Base-by-base conservation (phyloP, 257 asterid species). In the Przewalskia tangutica region DNA sequence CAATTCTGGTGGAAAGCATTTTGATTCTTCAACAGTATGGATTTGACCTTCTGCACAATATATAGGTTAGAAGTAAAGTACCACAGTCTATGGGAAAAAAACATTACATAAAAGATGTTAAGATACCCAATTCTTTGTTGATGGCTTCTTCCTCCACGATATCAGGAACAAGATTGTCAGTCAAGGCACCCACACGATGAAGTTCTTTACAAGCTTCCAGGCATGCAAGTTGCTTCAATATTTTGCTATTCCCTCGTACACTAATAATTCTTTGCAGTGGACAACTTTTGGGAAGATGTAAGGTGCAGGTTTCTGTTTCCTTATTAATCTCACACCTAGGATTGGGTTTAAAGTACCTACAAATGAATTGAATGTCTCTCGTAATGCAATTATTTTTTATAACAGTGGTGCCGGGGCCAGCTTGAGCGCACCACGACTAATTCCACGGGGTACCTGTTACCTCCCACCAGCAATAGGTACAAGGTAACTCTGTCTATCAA, bases 171-270 rank as follows among this genome's bases (percentile, higher is more conserved):
- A 95, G 98, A 68, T 88, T 42, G 83, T 93, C 91, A 0, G 97
- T 93, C 81, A 93, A 80, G 6, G 94, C 92, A 71, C 91, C 86
- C 62, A 86, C 85, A 80, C 86, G 80, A 89, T 95, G 98, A 80
- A 95, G 98, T 79, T 90, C 83, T 88, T 87, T 93, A 86, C 99
- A 95, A 54, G 96, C 98, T 88, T 92, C 93, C 12, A 95, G 86
- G 87, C 97, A 90, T 40, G 93, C 99, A 40, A 89, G 90, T 88
- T 92, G 93, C 92, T 84, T 93, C 67, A 90, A 81, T 11, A 62
- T 44, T 84, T 90, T 89, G 50, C n/a, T 3, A 42, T 81, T 79
- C 36, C 93, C 97, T 54, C 82, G 64, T 48, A 89, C 93, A 1
- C 54, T 80, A 20, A 71, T 46, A 20, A 90, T 58, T n/a, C 68